Evolutionary conservation across 345 rosid species (phyloP).

Genomic region (Gynandropsis gynandra): DNA sequence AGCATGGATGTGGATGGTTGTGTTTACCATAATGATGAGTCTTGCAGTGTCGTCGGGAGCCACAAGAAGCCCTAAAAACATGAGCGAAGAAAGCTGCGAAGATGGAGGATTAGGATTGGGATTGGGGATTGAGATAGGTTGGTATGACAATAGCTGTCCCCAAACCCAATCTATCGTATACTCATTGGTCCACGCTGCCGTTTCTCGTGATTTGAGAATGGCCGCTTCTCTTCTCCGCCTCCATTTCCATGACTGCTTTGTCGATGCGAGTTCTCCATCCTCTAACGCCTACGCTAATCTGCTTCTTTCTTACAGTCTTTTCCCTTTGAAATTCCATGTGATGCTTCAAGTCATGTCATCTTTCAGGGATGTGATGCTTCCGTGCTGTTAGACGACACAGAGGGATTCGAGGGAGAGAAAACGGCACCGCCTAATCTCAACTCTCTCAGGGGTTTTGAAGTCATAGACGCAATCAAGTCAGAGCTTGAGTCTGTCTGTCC

Average conservation of each 20-base stretch:
- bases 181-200: slow-evolving; percentile 50
- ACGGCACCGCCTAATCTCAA: slow-evolving; percentile 77
- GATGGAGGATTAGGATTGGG: slow-evolving; percentile 34
- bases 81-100: slow-evolving; percentile 39
- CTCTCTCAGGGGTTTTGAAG: slow-evolving; percentile 80
- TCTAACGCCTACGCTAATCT: too few relatives aligned
- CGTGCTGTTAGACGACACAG: slow-evolving; percentile 61
- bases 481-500: slow-evolving; percentile 68
- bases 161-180: slow-evolving; percentile 58
- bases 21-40: slow-evolving; percentile 13
- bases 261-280: slow-evolving; percentile 48
- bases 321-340: background rate
- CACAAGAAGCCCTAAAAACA: slow-evolving; percentile 14
- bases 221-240: slow-evolving; percentile 74
- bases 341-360: slow-evolving; percentile 2
- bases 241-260: slow-evolving; percentile 79
- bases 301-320: background rate
- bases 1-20: too few relatives aligned
- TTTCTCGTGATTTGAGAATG: slow-evolving; percentile 60
- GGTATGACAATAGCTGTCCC: slow-evolving; percentile 52
- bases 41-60: slow-evolving; percentile 25
- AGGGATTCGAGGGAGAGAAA: slow-evolving; percentile 60
- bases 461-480: slow-evolving; percentile 59
- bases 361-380: slow-evolving; percentile 85
- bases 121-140: slow-evolving; percentile 37